Evolutionary conservation across 2,329 filamentous ascomycete genomes (phyloP).

Genomic region (Ascochyta lentis): DNA sequence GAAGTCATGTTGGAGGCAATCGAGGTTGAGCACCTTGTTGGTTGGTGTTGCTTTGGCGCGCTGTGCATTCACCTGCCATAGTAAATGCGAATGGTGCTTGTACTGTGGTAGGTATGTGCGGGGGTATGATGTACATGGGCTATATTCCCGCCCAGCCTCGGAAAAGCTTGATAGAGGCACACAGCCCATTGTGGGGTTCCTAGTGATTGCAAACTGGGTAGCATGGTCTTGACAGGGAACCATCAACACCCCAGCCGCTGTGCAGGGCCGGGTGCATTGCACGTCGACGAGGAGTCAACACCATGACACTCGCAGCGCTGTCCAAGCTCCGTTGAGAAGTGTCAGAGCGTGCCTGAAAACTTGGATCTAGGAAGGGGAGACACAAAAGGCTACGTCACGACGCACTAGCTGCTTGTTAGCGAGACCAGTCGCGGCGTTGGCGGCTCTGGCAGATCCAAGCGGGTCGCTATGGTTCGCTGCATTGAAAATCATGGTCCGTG

Average conservation of each 20-base stretch:
- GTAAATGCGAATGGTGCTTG: not conserved
- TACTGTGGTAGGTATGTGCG: not conserved
- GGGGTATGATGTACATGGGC: slow-evolving; percentile 8
- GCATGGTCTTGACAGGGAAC: not conserved
- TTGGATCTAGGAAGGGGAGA: slow-evolving; percentile 9
- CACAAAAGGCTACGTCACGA: slow-evolving; percentile 9
- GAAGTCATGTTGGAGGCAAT: not conserved
- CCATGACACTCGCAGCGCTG: slow-evolving; percentile 2
- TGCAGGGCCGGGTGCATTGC: too few relatives aligned
- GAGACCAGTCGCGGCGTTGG: slow-evolving; percentile 9
- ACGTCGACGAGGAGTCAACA: not conserved
- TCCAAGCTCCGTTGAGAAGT: not conserved
- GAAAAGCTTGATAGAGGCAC: slow-evolving; percentile 14
- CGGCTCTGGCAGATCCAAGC: slow-evolving; percentile 14
- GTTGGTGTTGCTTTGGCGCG: not conserved
- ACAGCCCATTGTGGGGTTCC: not conserved
- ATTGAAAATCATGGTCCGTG: slow-evolving; percentile 15
- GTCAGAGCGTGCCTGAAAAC: slow-evolving; percentile 11
- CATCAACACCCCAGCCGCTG: too few relatives aligned
- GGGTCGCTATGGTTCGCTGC: slow-evolving; percentile 19
- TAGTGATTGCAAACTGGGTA: not conserved
- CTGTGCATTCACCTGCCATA: not conserved
- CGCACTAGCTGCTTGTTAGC: slow-evolving; percentile 2
- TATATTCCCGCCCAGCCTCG: slow-evolving; percentile 7
- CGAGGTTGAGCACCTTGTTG: not conserved